A percentile compares a stretch with the other conserved stretches of the same genome.
Conservation (phyloP, 176 grass and related monocot species). For the Ananas comosus region DNA sequence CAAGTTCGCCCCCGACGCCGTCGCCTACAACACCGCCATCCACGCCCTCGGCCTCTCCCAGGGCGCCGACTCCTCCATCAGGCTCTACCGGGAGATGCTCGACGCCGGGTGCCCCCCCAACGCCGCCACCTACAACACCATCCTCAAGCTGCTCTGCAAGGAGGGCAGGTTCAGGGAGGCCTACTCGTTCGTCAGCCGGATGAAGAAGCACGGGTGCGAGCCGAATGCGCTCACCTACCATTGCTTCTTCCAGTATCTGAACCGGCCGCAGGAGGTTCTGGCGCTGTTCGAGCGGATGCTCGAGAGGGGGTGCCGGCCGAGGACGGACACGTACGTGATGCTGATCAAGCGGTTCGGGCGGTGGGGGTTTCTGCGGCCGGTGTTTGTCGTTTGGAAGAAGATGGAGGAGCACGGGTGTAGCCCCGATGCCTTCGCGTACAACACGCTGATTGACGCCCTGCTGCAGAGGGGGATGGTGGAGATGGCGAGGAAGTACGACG, state of each 20-base stretch:
- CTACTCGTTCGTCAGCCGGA: slow-evolving; percentile 63
- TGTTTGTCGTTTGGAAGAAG: slow-evolving; percentile 62
- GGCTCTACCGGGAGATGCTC: slow-evolving; percentile 63
- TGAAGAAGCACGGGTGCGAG: slow-evolving; percentile 45
- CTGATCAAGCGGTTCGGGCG: slow-evolving; percentile 89
- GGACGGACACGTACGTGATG: slow-evolving; percentile 95
- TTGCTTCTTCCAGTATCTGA: slow-evolving; percentile 84
- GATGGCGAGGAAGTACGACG: slow-evolving; percentile 70
- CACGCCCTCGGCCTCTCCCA: slow-evolving; percentile 52
- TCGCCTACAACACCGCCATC: slow-evolving; percentile 76
- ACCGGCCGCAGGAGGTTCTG: slow-evolving; percentile 61
- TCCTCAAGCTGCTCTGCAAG: slow-evolving; percentile 66
- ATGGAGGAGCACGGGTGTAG: slow-evolving; percentile 68
- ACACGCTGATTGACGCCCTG: slow-evolving; percentile 68
- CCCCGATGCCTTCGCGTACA: slow-evolving; percentile 82
- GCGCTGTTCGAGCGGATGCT: slow-evolving; percentile 84
- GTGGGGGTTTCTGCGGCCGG: slow-evolving; percentile 76
- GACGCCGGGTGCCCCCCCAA: slow-evolving; percentile 58
- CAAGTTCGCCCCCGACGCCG: slow-evolving; percentile 41
- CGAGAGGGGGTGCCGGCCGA: slow-evolving; percentile 42
- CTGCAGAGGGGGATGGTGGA: slow-evolving; percentile 80
- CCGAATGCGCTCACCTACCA: slow-evolving; percentile 78
- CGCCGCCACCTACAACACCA: slow-evolving; percentile 51
- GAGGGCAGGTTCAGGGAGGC: slow-evolving; percentile 76
- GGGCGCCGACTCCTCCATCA: slow-evolving; percentile 55